Conservation (phyloP, 352 stramenopile species). For the Phytopythium delawarense region DNA sequence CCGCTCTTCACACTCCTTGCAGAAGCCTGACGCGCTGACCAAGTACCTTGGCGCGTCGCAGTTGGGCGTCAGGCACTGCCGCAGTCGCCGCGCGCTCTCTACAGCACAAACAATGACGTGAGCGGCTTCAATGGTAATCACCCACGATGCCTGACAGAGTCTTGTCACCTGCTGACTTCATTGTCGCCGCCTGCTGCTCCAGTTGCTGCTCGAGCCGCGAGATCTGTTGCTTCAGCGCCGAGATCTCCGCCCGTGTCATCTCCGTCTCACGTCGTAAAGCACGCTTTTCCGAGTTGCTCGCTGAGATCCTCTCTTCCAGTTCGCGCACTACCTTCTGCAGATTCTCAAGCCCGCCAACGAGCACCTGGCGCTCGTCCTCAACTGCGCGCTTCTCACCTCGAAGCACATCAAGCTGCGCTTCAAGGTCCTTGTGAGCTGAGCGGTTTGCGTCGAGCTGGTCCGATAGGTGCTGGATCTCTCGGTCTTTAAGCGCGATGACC, state of each 20-base stretch:
- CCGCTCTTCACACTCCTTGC: slow-evolving; percentile 48
- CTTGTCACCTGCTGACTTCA: slow-evolving; percentile 27
- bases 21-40: slow-evolving; percentile 55
- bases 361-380: slow-evolving; percentile 11
- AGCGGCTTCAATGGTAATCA: background rate
- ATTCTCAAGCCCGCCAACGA: slow-evolving; percentile 2
- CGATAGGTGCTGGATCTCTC: slow-evolving; percentile 28
- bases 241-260: slow-evolving; percentile 15
- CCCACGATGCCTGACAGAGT: slow-evolving; percentile 3
- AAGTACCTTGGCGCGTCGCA: slow-evolving; percentile 69
- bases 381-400: slow-evolving; percentile 6
- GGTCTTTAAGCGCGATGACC: slow-evolving; percentile 54
- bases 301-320: slow-evolving; percentile 10
- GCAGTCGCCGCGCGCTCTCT: slow-evolving; percentile 45
- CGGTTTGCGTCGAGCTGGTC: slow-evolving; percentile 11
- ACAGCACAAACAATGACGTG: background rate
- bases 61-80: slow-evolving; percentile 57
- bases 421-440: slow-evolving; percentile 7
- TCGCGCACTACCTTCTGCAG: slow-evolving; percentile 5
- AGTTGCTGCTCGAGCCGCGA: slow-evolving; percentile 41
- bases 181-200: slow-evolving; percentile 29
- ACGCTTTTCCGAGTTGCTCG: slow-evolving; percentile 9
- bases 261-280: slow-evolving; percentile 20
- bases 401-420: slow-evolving; percentile 6
- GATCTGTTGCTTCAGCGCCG: slow-evolving; percentile 23